Evolutionary conservation across 768 basidiomycete genomes (phyloP).

Genomic region (Pholiota conissans): DNA sequence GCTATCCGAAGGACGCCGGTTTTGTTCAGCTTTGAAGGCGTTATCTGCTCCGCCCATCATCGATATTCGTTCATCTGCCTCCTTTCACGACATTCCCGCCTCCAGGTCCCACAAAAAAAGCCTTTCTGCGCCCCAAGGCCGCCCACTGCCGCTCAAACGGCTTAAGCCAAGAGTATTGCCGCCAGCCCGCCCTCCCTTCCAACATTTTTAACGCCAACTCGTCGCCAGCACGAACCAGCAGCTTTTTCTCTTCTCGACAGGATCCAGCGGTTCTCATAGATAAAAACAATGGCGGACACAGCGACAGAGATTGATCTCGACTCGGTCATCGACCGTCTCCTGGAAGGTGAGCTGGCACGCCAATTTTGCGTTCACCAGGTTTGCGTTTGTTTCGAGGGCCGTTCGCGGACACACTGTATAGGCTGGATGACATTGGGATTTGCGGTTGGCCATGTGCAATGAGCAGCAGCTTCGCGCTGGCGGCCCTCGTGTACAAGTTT

Average conservation of each 20-base stretch:
- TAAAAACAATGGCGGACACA: slow-evolving; percentile 66
- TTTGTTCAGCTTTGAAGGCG: slow-evolving; percentile 29
- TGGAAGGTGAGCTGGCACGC: slow-evolving; percentile 73
- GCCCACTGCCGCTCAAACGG: slow-evolving; percentile 3
- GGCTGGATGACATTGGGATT: neutral
- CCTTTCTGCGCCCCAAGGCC: slow-evolving; percentile 1
- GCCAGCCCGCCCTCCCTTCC: slow-evolving; percentile 14
- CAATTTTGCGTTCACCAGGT: neutral
- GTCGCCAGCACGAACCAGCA: slow-evolving; percentile 9
- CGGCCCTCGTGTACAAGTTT: slow-evolving; percentile 2
- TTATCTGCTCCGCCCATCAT: slow-evolving; percentile 51
- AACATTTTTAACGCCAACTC: slow-evolving; percentile 14
- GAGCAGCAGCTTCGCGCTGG: neutral
- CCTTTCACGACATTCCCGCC: slow-evolving; percentile 15
- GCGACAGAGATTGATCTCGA: slow-evolving; percentile 96
- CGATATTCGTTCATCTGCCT: slow-evolving; percentile 35
- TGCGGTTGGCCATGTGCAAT: neutral
- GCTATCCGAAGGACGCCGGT: slow-evolving; percentile 4
- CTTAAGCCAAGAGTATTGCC: slow-evolving; percentile 13
- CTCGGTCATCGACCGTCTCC: slow-evolving; percentile 96
- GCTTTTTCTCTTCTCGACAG: neutral
- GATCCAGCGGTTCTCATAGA: slow-evolving; percentile 3
- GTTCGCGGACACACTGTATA: too few species aligned
- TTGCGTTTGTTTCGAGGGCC: neutral
- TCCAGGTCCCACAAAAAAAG: slow-evolving; percentile 10